Conservation (phyloP, 2,329 filamentous ascomycete species). For the Stromatinia cepivora region DNA sequence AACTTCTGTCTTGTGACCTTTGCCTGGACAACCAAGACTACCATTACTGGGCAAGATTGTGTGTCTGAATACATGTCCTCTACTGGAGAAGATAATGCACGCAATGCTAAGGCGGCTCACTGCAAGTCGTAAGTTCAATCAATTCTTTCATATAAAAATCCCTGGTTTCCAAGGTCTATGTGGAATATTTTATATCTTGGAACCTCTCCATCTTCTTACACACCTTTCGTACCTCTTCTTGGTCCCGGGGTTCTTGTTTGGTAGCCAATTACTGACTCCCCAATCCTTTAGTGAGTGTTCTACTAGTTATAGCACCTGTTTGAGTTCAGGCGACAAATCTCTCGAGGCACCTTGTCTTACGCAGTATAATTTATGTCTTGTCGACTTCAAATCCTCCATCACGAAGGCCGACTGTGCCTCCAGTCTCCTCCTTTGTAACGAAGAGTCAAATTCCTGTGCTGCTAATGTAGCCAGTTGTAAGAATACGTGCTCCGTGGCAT, state of each 20-base stretch:
- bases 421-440: neutral
- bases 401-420: neutral
- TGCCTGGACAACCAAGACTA: neutral
- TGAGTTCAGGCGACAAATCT: slow-evolving; percentile 20
- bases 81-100: slow-evolving; percentile 21
- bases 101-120: slow-evolving; percentile 22
- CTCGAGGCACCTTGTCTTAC: slow-evolving; percentile 20
- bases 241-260: neutral
- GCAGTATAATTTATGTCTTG: slow-evolving; percentile 24
- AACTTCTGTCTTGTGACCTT: slow-evolving; percentile 9
- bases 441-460: slow-evolving; percentile 21
- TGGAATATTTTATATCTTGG: no score
- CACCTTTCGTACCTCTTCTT: no score
- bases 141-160: no score
- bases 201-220: no score
- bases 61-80: slow-evolving; percentile 26
- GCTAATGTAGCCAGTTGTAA: slow-evolving; percentile 23
- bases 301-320: slow-evolving; percentile 18
- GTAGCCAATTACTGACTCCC: neutral
- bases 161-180: no score
- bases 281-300: neutral
- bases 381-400: neutral
- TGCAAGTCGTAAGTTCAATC: slow-evolving; percentile 25
- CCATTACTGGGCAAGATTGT: slow-evolving; percentile 21
- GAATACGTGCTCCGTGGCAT: slow-evolving; percentile 26